phyloP scores from a whole-genome alignment of 2,329 filamentous ascomycete genomes.

The Curvularia lunata region DNA sequence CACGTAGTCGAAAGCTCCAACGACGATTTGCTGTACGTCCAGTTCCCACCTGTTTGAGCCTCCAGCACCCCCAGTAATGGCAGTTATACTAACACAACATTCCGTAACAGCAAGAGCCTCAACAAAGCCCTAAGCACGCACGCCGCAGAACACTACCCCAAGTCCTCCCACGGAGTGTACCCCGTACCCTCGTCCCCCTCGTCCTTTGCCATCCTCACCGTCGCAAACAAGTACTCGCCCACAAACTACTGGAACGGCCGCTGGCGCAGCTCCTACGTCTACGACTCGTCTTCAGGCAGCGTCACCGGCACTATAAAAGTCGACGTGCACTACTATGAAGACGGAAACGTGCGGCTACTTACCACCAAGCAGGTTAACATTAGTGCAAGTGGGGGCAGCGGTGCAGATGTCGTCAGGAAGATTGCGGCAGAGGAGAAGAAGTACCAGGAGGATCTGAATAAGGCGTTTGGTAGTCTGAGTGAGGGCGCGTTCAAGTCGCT shows the following conservation, averaged over 20 bases:
- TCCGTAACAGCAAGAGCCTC: constrained; percentile 72
- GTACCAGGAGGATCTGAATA: constrained; percentile 96
- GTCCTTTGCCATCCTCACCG: constrained; percentile 79
- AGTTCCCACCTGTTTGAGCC: background rate
- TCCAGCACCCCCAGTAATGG: background rate
- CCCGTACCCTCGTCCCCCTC: constrained; percentile 73
- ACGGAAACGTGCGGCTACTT: constrained; percentile 92
- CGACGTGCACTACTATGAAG: constrained; percentile 99
- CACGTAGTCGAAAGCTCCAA: constrained; percentile 78
- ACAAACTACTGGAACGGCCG: constrained; percentile 99
- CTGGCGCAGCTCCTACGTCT: constrained; percentile 88
- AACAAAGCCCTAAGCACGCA: constrained; percentile 78
- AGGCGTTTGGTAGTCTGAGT: constrained; percentile 83
- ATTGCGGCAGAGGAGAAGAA: constrained; percentile 83
- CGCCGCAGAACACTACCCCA: constrained; percentile 86
- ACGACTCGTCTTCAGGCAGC: constrained; percentile 68
- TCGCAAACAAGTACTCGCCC: constrained; percentile 96
- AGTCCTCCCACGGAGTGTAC: constrained; percentile 80
- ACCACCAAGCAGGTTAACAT: constrained; percentile 79
- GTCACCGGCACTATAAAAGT: constrained; percentile 85
- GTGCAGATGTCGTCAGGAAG: constrained; percentile 74
- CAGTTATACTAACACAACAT: constrained; percentile 2
- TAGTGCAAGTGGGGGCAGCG: constrained; percentile 66
- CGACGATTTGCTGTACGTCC: constrained; percentile 76
- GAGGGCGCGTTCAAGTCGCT: constrained; percentile 95